These are phyloP conservation scores for Mortierella sp. DNA, from an alignment of 371 early-diverging fungal species.

Conservation along the genomic window DNA sequence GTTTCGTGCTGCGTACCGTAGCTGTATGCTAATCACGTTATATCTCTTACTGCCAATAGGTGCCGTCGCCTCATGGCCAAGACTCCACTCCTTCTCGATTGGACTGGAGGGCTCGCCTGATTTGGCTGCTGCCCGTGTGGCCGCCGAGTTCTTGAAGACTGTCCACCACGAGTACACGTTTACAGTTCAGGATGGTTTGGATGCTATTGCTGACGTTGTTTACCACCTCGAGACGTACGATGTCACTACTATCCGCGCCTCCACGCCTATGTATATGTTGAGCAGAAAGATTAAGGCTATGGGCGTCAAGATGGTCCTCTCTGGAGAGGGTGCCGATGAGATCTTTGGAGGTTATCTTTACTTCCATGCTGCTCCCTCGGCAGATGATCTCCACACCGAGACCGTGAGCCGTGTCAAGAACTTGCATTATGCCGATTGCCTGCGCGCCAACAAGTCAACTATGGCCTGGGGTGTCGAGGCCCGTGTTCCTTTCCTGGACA, in stretches of 20 bases:
- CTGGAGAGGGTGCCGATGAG: conserved; percentile 97
- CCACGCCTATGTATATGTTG: conserved; percentile 97
- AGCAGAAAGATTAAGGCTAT: conserved; percentile 96
- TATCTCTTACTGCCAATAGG: not conserved
- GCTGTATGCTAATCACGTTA: too few species aligned
- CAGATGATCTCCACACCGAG: conserved; percentile 87
- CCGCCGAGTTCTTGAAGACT: conserved; percentile 89
- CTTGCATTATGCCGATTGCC: conserved; percentile 93
- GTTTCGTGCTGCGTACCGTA: too few species aligned
- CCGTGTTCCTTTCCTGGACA: conserved; percentile 96
- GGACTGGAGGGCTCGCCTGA: conserved; percentile 96
- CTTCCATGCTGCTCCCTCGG: conserved; percentile 92
- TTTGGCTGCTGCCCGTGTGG: conserved; percentile 89
- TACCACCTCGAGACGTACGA: conserved; percentile 98
- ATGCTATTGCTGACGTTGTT: conserved; percentile 94
- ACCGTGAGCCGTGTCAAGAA: conserved; percentile 91
- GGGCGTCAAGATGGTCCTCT: conserved; percentile 98
- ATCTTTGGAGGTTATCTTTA: conserved; percentile 97
- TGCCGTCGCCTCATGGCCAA: conserved; percentile 79
- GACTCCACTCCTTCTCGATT: conserved; percentile 95
- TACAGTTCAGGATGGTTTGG: conserved; percentile 94
- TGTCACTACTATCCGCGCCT: conserved; percentile 96
- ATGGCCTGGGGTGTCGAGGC: conserved; percentile 99
- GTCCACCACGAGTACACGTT: conserved; percentile 96
- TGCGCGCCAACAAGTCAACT: conserved; percentile 98